Evolutionary conservation across 441 rosid genomes (phyloP).

Genomic region (Kokia cookei): DNA sequence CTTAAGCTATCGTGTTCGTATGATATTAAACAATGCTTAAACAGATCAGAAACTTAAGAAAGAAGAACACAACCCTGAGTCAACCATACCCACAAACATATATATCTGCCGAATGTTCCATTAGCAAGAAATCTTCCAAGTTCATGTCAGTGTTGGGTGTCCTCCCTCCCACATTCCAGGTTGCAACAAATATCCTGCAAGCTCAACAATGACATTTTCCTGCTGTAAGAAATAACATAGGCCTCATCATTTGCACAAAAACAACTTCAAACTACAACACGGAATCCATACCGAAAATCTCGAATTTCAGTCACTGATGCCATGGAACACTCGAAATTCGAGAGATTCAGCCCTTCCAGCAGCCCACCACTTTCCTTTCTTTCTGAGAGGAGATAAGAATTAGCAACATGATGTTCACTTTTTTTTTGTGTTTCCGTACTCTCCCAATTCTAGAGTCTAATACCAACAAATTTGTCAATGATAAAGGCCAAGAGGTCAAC

Average conservation of each 20-base stretch:
- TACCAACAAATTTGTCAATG: conserved; percentile 10
- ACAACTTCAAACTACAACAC: neutral
- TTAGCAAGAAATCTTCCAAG: conserved; percentile 81
- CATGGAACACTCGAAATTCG: conserved; percentile 54
- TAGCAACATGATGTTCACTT: neutral
- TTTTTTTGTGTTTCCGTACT: neutral
- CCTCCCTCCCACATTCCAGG: conserved; percentile 96
- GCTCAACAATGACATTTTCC: conserved; percentile 8
- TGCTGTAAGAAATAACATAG: conserved; percentile 7
- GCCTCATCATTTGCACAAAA: neutral
- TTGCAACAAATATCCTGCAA: conserved; percentile 75
- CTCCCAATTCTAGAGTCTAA: conserved; percentile 10
- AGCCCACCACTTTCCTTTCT: conserved; percentile 42
- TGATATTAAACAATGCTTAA: neutral
- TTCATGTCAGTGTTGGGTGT: conserved; percentile 59
- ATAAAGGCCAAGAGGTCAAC: conserved; percentile 15
- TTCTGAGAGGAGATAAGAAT: conserved; percentile 33
- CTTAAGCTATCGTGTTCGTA: neutral
- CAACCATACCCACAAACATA: conserved; percentile 78
- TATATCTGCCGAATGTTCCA: conserved; percentile 72
- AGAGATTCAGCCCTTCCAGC: conserved; percentile 68
- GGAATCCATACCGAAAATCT: conserved; percentile 46
- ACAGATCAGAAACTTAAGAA: neutral
- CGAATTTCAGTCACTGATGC: conserved; percentile 49
- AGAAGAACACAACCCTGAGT: neutral